Evolutionary conservation across 176 grass and related monocot species (phyloP).

Genomic region (Eragrostis curvula): DNA sequence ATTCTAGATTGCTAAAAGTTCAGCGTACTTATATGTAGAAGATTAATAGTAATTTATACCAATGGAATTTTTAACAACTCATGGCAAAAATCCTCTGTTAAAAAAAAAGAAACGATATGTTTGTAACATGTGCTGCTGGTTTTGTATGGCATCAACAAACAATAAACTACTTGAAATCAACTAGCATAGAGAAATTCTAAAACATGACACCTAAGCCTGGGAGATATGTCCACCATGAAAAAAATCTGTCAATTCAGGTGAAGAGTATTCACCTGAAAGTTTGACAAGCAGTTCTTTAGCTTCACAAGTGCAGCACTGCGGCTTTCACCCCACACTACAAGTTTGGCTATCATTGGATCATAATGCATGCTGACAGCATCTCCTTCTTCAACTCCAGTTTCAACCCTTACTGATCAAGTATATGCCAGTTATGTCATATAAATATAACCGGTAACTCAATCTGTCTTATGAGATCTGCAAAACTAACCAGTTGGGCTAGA

Average conservation of each 20-base stretch:
- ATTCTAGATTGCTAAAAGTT: constrained; percentile 21
- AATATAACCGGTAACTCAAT: constrained; percentile 23
- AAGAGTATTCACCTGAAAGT: constrained; percentile 76
- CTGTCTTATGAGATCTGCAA: neutral
- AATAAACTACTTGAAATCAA: neutral
- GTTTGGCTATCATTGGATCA: constrained; percentile 99
- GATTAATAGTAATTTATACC: neutral
- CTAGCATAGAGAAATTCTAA: neutral
- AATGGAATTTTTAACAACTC: neutral
- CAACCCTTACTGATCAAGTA: constrained; percentile 81
- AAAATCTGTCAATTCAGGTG: neutral
- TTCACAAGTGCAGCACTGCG: constrained; percentile 82
- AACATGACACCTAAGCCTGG: neutral
- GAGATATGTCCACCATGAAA: neutral
- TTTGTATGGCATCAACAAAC: constrained; percentile 1
- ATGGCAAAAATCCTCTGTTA: neutral
- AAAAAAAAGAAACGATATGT: neutral
- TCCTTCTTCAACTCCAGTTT: constrained; percentile 99
- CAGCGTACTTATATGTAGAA: neutral
- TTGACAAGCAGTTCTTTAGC: constrained; percentile 79
- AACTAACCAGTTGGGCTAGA: constrained; percentile 62
- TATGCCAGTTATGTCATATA: constrained; percentile 33
- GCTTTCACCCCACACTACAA: constrained; percentile 94
- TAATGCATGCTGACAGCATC: constrained; percentile 97
- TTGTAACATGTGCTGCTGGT: neutral